Evolutionary conservation across 2,329 filamentous ascomycete genomes (phyloP).

Genomic region (Xylariomycetidae sp.): DNA sequence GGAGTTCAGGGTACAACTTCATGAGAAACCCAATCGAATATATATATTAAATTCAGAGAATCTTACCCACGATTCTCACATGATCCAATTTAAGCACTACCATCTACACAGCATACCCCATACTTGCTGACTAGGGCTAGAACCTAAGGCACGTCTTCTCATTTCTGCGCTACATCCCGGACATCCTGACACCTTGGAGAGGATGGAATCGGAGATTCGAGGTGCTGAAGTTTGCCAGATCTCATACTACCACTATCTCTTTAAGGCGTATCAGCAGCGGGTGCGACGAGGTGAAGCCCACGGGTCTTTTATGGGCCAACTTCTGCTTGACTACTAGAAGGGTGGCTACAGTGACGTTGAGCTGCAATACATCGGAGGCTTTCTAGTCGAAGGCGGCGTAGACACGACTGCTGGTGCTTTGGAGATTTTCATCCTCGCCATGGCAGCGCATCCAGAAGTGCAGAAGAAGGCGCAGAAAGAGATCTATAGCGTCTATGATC

Average conservation of each 20-base stretch:
- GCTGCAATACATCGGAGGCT: slow-evolving; percentile 29
- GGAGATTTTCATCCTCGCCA: slow-evolving; percentile 40
- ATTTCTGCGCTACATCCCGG: slow-evolving; percentile 14
- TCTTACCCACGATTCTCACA: too few relatives aligned
- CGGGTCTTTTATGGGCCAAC: slow-evolving; percentile 11
- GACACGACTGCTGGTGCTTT: slow-evolving; percentile 40
- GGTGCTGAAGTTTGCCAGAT: slow-evolving; percentile 9
- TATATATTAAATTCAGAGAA: too few relatives aligned
- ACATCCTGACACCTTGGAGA: slow-evolving; percentile 16
- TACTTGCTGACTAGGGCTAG: too few relatives aligned
- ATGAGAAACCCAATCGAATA: too few relatives aligned
- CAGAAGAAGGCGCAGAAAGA: slow-evolving; percentile 36
- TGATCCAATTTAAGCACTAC: too few relatives aligned
- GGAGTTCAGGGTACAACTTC: too few relatives aligned
- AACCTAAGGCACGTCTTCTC: slow-evolving; percentile 18
- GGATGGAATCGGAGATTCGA: slow-evolving; percentile 12
- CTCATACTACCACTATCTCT: slow-evolving; percentile 12
- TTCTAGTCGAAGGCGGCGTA: slow-evolving; percentile 34
- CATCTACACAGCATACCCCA: too few relatives aligned
- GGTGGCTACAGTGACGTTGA: slow-evolving; percentile 24
- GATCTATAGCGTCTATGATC: slow-evolving; percentile 37
- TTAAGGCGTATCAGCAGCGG: slow-evolving; percentile 6
- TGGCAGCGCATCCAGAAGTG: slow-evolving; percentile 36
- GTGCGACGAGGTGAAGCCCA: slow-evolving; percentile 6
- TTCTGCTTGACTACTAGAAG: slow-evolving; percentile 12